These are phyloP conservation scores for Agastache rugosa DNA, from an alignment of 257 asterid genomes.

Conservation along the genomic window DNA sequence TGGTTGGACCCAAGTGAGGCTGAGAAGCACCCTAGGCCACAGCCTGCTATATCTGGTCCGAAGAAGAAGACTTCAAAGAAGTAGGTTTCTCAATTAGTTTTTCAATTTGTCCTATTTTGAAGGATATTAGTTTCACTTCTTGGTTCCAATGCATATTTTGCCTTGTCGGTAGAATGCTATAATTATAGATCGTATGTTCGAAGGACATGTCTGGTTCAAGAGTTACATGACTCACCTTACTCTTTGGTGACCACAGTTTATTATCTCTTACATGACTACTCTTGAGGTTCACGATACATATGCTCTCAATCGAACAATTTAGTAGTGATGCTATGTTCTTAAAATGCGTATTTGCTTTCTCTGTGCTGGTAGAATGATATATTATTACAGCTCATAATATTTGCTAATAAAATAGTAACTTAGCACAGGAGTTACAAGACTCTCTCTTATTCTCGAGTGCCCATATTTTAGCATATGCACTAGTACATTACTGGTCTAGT, in stretches of 20 bases:
- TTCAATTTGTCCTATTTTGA: not conserved
- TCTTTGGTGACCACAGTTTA: not conserved
- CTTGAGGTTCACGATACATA: not conserved
- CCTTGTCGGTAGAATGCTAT: not conserved
- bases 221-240: not conserved
- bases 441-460: not conserved
- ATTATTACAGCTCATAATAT: not conserved
- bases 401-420: not conserved
- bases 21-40: constrained; percentile 72
- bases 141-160: not conserved
- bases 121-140: constrained; percentile 5
- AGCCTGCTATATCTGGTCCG: constrained; percentile 42
- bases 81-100: constrained; percentile 39
- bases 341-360: not conserved
- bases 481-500: not conserved
- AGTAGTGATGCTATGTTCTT: constrained; percentile 12
- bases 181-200: not conserved
- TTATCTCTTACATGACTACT: not conserved
- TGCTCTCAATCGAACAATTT: not conserved
- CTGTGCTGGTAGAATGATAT: not conserved
- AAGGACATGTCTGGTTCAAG: constrained; percentile 1
- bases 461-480: not conserved
- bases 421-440: not conserved
- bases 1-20: constrained; percentile 76
- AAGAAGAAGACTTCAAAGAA: constrained; percentile 68